Base-by-base conservation (phyloP, 108 stramenopile species). In the Nitzschia sp. region DNA sequence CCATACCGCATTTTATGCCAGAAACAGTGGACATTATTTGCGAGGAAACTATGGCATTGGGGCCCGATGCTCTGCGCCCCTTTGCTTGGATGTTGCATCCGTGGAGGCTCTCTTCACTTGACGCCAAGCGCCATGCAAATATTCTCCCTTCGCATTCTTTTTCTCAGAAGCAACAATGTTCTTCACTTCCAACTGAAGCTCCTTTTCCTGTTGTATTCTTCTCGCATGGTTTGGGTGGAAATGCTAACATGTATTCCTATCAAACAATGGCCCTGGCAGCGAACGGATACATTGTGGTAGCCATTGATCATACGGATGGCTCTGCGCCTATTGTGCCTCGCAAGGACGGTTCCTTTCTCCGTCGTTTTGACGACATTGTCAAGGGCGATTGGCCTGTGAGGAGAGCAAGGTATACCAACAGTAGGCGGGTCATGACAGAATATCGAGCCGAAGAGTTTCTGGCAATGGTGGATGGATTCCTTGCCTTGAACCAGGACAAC, bases 221-320 rank as follows among this genome's bases (percentile, higher is more conserved):
- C 60, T 88, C 87, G 7, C 87, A 88, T 70, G 87, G 87, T 21
- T 57, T 88, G 48, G 78, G 76, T 19, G 87, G 82, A 15, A 75
- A 52, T 41, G 64, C 77, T 1, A 75, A 73, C 24, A 56, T 83
- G 12, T 88, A 88, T 61, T 57, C 71, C 57, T 75, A 83, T 41
- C 82, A 84, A 55, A 83, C 82, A 6, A 57, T 66, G 44, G 40
- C 73, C 11, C 59, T 88, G 54, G 87, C 84, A 8, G 68, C 81
- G 0, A 72, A 69, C 43, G 87, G 87, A 25, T 59, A 77, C 38
- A 53, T 85, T 20, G 81, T 82, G 7, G 26, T 88, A 0, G 57
- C 71, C 5, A 53, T 88, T 6, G 76, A 77, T 37, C 87, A 88
- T 51, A 58, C 57, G 6, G 87, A 88, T 73, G 73, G 83, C 51